These are phyloP conservation scores for Aspergillus amoenus DNA, from an alignment of 2,329 filamentous ascomycete species.

Conservation along the genomic window DNA sequence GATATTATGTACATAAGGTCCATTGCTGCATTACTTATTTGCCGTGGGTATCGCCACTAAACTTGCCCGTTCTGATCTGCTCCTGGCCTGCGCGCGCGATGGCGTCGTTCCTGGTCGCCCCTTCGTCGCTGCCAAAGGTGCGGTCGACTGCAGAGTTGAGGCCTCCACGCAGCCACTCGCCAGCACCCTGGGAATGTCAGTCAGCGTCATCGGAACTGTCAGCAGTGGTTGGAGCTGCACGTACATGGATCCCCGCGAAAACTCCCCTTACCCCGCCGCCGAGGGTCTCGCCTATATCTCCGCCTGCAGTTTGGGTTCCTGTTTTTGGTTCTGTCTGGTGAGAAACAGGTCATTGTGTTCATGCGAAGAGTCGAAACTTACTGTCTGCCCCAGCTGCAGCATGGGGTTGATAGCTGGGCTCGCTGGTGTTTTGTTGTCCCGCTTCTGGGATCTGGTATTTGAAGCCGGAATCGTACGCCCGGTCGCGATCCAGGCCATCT, in stretches of 20 bases:
- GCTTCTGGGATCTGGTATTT: conserved; percentile 3
- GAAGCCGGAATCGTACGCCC: neutral
- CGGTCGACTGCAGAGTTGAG: conserved; percentile 39
- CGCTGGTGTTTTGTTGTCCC: neutral
- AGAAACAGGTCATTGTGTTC: neutral
- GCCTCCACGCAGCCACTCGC: conserved; percentile 42
- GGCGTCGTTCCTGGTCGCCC: conserved; percentile 36
- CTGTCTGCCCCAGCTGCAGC: neutral
- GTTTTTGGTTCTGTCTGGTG: neutral
- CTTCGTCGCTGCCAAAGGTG: conserved; percentile 37
- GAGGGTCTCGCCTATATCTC: conserved; percentile 7
- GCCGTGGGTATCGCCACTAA: conserved; percentile 11
- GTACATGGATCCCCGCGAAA: conserved; percentile 38
- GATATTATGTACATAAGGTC: no score
- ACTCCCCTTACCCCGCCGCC: conserved; percentile 28
- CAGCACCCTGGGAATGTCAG: conserved; percentile 32
- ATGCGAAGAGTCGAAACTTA: neutral
- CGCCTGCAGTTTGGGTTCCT: neutral
- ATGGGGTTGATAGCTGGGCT: neutral
- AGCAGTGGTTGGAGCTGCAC: neutral
- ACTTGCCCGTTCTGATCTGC: conserved; percentile 35
- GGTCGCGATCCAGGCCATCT: neutral
- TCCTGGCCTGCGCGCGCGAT: conserved; percentile 38
- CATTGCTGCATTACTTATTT: no score
- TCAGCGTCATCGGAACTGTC: neutral